Conservation (phyloP, 495 filamentous ascomycete genomes). For the Ramalina intermedia region DNA sequence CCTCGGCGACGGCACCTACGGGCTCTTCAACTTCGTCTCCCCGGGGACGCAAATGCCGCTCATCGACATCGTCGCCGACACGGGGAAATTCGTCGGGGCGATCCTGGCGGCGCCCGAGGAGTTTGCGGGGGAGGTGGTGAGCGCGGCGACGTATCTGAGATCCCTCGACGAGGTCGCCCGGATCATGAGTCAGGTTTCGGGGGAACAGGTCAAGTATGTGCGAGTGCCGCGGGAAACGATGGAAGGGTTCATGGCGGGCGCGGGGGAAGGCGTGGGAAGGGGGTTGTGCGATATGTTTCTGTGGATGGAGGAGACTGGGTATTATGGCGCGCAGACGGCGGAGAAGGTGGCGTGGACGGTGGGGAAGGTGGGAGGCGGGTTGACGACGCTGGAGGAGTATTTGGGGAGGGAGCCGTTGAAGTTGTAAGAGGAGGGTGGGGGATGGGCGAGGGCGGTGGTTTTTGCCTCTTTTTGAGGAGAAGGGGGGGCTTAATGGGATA, state of each 20-base stretch:
- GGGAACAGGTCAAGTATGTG: constrained; percentile 31
- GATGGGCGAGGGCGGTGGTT: too few relatives aligned
- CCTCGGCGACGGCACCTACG: constrained; percentile 14
- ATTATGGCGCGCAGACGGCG: constrained; percentile 28
- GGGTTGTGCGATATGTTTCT: constrained; percentile 23
- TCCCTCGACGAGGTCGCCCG: too few relatives aligned
- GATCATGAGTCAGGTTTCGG: too few relatives aligned
- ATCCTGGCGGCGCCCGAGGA: constrained; percentile 36
- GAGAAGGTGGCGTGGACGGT: constrained; percentile 27
- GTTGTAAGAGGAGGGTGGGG: too few relatives aligned
- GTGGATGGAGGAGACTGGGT: constrained; percentile 29
- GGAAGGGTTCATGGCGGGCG: constrained; percentile 14
- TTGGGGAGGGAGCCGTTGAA: constrained; percentile 15
- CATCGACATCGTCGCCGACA: constrained; percentile 27
- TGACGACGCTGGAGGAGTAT: constrained; percentile 33
- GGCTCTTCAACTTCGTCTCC: constrained; percentile 9
- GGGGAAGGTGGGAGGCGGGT: constrained; percentile 23
- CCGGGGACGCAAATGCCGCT: constrained; percentile 25
- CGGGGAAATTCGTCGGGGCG: constrained; percentile 37
- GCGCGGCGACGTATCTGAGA: constrained; percentile 24
- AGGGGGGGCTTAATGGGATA: too few relatives aligned
- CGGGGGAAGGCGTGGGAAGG: constrained; percentile 7
- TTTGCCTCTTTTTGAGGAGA: too few relatives aligned
- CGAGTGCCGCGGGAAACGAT: constrained; percentile 28
- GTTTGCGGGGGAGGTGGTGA: constrained; percentile 33